phyloP scores from a whole-genome alignment of 352 stramenopile species.

The Paralagenidium karlingii region DNA sequence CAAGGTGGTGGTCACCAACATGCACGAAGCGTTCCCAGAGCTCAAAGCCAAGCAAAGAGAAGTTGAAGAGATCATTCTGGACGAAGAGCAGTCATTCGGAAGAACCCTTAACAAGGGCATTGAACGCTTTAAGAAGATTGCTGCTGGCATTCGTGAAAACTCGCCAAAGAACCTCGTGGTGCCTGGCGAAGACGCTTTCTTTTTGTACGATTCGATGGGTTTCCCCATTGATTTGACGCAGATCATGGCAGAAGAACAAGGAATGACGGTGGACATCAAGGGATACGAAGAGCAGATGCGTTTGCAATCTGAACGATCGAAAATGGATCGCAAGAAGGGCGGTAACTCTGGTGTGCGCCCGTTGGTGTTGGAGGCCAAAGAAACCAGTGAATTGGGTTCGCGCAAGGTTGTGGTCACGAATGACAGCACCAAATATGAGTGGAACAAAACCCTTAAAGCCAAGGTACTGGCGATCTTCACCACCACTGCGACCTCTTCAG shows the following conservation, averaged over 20 bases:
- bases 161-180: conserved; percentile 71
- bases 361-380: conserved; percentile 91
- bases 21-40: conserved; percentile 94
- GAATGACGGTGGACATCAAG: conserved; percentile 88
- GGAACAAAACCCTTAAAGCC: conserved; percentile 63
- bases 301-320: conserved; percentile 70
- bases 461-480: conserved; percentile 92
- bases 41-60: conserved; percentile 84
- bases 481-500: conserved; percentile 80
- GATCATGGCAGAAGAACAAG: conserved; percentile 94
- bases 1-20: conserved; percentile 87
- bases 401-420: conserved; percentile 83
- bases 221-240: conserved; percentile 99
- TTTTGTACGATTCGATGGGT: conserved; percentile 98
- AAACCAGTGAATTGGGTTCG: conserved; percentile 83
- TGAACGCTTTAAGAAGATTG: conserved; percentile 84
- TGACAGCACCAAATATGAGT: conserved; percentile 92
- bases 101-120: conserved; percentile 92
- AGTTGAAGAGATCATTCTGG: conserved; percentile 90
- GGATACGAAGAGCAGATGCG: conserved; percentile 93
- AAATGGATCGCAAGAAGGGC: conserved; percentile 83
- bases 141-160: conserved; percentile 27
- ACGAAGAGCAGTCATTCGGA: conserved; percentile 95
- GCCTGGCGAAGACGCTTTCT: conserved; percentile 93
- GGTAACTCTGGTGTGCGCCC: conserved; percentile 49